A percentile compares a stretch with the other conserved stretches of the same genome.
These are phyloP conservation scores for Phylloporus rhodoxanthus DNA, from an alignment of 768 basidiomycete genomes.

Conservation along the genomic window DNA sequence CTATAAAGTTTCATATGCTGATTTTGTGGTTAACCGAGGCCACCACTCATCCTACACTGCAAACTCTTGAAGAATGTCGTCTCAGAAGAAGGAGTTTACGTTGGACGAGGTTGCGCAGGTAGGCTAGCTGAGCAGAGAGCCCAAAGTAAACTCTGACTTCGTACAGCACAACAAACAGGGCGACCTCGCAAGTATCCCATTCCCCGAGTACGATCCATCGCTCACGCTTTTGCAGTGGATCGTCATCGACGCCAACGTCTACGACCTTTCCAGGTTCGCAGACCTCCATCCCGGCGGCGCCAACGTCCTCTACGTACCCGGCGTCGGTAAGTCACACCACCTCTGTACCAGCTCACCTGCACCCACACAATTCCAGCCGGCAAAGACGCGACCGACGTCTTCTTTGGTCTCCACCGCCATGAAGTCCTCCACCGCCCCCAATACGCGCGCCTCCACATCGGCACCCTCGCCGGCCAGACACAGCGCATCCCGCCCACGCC, in stretches of 20 bases:
- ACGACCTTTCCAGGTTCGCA: slow-evolving; percentile 75
- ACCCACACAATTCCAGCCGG: slow-evolving; percentile 40
- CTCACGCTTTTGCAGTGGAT: slow-evolving; percentile 54
- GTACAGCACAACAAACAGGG: slow-evolving; percentile 81
- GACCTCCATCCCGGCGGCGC: slow-evolving; percentile 80
- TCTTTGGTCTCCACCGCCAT: slow-evolving; percentile 81
- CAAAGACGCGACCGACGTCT: slow-evolving; percentile 69
- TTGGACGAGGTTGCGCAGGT: slow-evolving; percentile 67
- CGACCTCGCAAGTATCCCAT: slow-evolving; percentile 53
- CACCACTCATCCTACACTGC: too few species aligned
- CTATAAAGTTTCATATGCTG: neutral
- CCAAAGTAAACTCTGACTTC: neutral
- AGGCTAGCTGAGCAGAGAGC: slow-evolving; percentile 7
- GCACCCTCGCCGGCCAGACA: slow-evolving; percentile 52
- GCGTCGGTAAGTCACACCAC: slow-evolving; percentile 48
- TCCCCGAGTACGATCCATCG: neutral
- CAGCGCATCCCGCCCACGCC: slow-evolving; percentile 48
- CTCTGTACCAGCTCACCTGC: neutral
- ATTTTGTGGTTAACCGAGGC: too few species aligned
- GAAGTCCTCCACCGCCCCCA: slow-evolving; percentile 74
- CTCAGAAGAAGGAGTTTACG: slow-evolving; percentile 34
- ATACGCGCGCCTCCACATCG: slow-evolving; percentile 65
- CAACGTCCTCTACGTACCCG: slow-evolving; percentile 60
- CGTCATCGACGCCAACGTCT: slow-evolving; percentile 74
- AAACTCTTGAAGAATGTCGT: slow-evolving; percentile 12